A percentile compares a stretch with the other conserved stretches of the same genome.
phyloP scores from a whole-genome alignment of 768 basidiomycete species.

The Rubroboletus satanas region DNA sequence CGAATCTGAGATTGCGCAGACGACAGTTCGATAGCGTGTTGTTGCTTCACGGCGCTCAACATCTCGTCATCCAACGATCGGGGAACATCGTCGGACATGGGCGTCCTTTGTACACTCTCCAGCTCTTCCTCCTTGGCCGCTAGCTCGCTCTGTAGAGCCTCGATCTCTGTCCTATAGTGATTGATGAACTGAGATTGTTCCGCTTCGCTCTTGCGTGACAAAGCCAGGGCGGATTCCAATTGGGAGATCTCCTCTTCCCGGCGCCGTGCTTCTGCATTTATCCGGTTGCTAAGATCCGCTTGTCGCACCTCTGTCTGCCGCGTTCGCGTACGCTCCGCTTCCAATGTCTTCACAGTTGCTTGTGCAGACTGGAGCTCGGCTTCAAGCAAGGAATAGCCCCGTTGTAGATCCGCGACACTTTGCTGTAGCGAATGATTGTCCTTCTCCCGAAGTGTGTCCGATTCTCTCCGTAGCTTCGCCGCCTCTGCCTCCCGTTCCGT shows the following conservation, averaged over 20 bases:
- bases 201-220: constrained; percentile 43
- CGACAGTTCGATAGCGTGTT: constrained; percentile 78
- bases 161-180: constrained; percentile 65
- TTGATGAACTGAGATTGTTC: constrained; percentile 64
- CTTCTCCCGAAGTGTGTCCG: constrained; percentile 47
- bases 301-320: constrained; percentile 54
- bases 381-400: constrained; percentile 58
- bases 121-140: constrained; percentile 63
- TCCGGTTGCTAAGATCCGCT: constrained; percentile 55
- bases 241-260: constrained; percentile 53
- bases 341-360: constrained; percentile 53
- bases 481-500: constrained; percentile 47
- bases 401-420: constrained; percentile 56
- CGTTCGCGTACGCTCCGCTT: constrained; percentile 58
- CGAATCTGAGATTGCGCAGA: constrained; percentile 77
- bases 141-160: constrained; percentile 62
- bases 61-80: constrained; percentile 73
- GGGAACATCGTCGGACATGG: constrained; percentile 37
- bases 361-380: constrained; percentile 54
- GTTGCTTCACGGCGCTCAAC: constrained; percentile 62
- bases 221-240: constrained; percentile 51
- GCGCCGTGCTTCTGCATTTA: constrained; percentile 41
- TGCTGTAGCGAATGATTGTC: constrained; percentile 47
- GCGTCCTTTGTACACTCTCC: constrained; percentile 46
- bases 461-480: constrained; percentile 43